A percentile compares a stretch with the other conserved stretches of the same genome.
Conservation (phyloP, 306 rosid genomes). For the Clitoria ternatea region DNA sequence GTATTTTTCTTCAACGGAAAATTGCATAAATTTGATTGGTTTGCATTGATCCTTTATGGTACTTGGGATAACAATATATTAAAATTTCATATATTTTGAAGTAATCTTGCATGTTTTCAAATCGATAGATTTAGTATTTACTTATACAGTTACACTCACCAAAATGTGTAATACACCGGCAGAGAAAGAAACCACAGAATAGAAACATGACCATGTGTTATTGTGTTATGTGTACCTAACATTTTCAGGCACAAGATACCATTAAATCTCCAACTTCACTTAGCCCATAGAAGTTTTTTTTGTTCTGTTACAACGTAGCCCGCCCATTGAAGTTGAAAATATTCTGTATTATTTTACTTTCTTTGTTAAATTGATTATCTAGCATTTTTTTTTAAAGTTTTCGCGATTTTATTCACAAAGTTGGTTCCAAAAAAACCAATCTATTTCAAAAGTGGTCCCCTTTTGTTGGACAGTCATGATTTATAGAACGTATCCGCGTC, state of each 20-base stretch:
- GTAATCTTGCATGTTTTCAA: not conserved
- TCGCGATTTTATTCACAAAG: slow-evolving; percentile 6
- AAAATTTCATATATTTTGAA: not conserved
- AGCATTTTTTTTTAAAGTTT: not conserved
- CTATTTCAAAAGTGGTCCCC: slow-evolving; percentile 49
- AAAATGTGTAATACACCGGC: no score
- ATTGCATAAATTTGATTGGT: not conserved
- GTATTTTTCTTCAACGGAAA: not conserved
- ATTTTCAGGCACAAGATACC: not conserved
- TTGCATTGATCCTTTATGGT: not conserved
- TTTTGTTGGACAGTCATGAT: slow-evolving; percentile 33
- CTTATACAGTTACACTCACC: no score
- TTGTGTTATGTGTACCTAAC: not conserved
- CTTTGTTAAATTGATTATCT: not conserved
- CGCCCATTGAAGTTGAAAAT: no score
- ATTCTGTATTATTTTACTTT: not conserved
- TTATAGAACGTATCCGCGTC: slow-evolving; percentile 29
- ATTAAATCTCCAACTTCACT: not conserved
- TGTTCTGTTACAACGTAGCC: no score
- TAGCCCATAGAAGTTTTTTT: not conserved
- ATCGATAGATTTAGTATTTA: not conserved
- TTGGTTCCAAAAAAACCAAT: slow-evolving; percentile 10
- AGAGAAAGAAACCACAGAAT: no score
- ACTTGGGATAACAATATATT: not conserved
- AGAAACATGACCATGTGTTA: not conserved